These are phyloP conservation scores for Puccinia hordei DNA, from an alignment of 1,284 basidiomycete species.

Conservation along the genomic window DNA sequence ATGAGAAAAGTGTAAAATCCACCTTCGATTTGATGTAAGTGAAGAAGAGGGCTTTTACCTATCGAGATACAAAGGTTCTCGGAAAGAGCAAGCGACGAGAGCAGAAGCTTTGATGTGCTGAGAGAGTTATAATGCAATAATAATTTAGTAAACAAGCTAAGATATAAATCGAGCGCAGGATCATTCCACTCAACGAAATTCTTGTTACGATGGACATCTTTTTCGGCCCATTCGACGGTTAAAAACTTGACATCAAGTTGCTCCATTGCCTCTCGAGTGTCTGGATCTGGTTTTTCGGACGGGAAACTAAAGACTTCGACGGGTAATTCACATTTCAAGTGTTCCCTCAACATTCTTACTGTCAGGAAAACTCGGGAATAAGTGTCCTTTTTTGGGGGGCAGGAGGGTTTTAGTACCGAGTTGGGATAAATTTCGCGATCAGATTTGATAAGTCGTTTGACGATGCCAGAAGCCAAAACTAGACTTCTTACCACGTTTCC, in stretches of 20 bases:
- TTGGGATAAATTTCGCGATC: constrained; percentile 57
- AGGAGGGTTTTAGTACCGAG: constrained; percentile 58
- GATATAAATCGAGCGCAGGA: background rate
- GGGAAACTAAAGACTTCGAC: constrained; percentile 62
- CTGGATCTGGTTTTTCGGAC: constrained; percentile 59
- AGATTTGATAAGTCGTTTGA: constrained; percentile 58
- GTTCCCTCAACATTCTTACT: constrained; percentile 21
- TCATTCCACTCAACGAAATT: constrained; percentile 56
- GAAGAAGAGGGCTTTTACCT: constrained; percentile 13
- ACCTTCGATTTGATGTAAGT: background rate
- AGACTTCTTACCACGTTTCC: constrained; percentile 60
- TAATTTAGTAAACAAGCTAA: background rate
- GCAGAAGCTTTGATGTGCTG: constrained; percentile 63
- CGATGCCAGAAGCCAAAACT: too few species aligned
- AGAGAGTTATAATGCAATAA: too few species aligned
- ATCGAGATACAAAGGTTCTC: constrained; percentile 62
- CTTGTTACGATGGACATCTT: constrained; percentile 58
- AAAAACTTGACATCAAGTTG: constrained; percentile 60
- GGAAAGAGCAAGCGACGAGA: constrained; percentile 61
- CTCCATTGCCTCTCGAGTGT: constrained; percentile 58
- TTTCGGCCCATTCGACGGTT: constrained; percentile 58
- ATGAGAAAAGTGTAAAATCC: background rate
- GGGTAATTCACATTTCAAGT: constrained; percentile 59
- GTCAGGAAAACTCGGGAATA: constrained; percentile 23
- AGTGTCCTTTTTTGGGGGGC: constrained; percentile 17